Evolutionary conservation across 192 early-diverging fungal species (phyloP).

Genomic region (Coemansia sp.): DNA sequence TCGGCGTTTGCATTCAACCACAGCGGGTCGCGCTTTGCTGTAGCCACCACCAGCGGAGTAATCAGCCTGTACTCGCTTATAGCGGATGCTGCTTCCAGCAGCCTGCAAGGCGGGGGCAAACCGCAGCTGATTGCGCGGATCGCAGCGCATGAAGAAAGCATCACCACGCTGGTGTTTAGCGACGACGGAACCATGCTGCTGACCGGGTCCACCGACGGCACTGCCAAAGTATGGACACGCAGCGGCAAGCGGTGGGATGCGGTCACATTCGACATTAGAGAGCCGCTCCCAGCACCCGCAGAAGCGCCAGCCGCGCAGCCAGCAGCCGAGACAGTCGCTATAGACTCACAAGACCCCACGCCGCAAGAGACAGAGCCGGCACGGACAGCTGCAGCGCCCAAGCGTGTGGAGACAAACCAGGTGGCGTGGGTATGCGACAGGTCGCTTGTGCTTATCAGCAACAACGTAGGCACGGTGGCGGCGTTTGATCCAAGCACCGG

Average conservation of each 20-base stretch:
- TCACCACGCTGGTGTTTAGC: constrained; percentile 75
- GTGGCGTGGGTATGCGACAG: constrained; percentile 75
- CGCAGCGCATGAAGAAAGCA: constrained; percentile 66
- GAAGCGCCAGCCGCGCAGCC: background rate
- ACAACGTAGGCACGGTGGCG: constrained; percentile 63
- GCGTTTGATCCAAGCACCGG: constrained; percentile 69
- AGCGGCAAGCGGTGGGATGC: constrained; percentile 57
- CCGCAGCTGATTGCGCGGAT: constrained; percentile 60
- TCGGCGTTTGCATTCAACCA: constrained; percentile 69
- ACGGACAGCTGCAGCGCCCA: constrained; percentile 10
- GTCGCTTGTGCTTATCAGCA: constrained; percentile 61
- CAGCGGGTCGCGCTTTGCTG: constrained; percentile 75
- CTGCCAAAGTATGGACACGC: constrained; percentile 66
- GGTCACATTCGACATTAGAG: constrained; percentile 45
- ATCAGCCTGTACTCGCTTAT: constrained; percentile 76
- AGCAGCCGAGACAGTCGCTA: background rate
- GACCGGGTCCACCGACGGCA: constrained; percentile 77
- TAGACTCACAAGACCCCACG: background rate
- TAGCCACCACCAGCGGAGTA: constrained; percentile 73
- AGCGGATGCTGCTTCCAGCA: constrained; percentile 22
- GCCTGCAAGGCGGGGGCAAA: background rate
- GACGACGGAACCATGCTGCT: constrained; percentile 64
- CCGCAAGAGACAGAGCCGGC: constrained; percentile 11
- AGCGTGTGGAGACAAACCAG: constrained; percentile 54
- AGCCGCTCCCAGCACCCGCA: constrained; percentile 8